Conservation (phyloP, 1,139 yeast species). For the Zygosaccharomyces pseudobailii region DNA sequence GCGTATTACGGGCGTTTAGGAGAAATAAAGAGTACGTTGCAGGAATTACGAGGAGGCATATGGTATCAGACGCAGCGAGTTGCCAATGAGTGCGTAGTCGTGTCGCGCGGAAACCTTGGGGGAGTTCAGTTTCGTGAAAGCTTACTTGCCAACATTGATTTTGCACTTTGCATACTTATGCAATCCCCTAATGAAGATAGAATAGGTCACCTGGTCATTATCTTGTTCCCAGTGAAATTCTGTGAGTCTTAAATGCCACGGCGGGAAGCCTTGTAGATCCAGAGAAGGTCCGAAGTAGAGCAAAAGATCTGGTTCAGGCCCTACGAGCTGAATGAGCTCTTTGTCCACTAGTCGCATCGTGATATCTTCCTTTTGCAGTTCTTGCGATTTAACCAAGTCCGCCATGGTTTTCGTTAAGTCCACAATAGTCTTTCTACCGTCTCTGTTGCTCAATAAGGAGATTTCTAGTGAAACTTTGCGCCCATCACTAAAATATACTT, state of each 20-base stretch:
- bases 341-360: constrained; percentile 70
- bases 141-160: constrained; percentile 75
- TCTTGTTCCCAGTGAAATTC: constrained; percentile 92
- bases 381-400: constrained; percentile 60
- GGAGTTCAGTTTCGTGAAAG: not conserved
- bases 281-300: constrained; percentile 79
- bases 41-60: not conserved
- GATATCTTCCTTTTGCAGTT: constrained; percentile 62
- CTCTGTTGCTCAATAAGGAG: constrained; percentile 63
- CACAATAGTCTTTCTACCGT: constrained; percentile 87
- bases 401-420: constrained; percentile 86
- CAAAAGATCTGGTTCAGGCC: constrained; percentile 85
- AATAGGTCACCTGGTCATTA: constrained; percentile 71
- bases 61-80: not conserved
- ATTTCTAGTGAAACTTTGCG: constrained; percentile 52
- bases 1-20: not conserved
- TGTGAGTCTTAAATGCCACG: constrained; percentile 91
- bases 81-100: not conserved
- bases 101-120: not conserved
- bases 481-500: constrained; percentile 41
- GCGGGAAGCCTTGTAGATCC: constrained; percentile 92
- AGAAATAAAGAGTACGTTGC: not conserved
- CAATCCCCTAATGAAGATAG: constrained; percentile 79
- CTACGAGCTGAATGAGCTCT: constrained; percentile 71
- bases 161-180: constrained; percentile 76